A percentile compares a stretch with the other conserved stretches of the same genome.
Evolutionary conservation across 345 rosid species (phyloP).

Genomic region (Ceriops decandra): DNA sequence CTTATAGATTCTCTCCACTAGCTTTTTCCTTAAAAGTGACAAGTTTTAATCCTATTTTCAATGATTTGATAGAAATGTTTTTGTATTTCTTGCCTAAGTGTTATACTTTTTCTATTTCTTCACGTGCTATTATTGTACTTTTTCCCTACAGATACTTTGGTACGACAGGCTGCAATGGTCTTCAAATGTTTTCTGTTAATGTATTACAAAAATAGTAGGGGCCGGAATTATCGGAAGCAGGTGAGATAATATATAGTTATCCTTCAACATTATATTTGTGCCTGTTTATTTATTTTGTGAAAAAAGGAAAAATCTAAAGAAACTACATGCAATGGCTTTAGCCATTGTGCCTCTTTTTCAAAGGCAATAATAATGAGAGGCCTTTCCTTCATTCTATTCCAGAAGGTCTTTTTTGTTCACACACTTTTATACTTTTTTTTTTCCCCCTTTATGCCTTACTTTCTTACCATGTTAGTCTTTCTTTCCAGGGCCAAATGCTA

Average conservation of each 20-base stretch:
- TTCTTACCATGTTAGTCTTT: slow-evolving; percentile 9
- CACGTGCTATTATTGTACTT: slow-evolving; percentile 5
- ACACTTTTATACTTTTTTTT: neutral
- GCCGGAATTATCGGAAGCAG: slow-evolving; percentile 92
- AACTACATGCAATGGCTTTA: neutral
- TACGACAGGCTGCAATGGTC: slow-evolving; percentile 86
- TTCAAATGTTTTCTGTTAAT: slow-evolving; percentile 80
- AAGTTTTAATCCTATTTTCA: neutral
- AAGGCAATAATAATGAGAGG: neutral
- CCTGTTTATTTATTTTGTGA: neutral
- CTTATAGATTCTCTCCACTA: neutral
- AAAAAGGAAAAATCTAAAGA: neutral
- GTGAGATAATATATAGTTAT: slow-evolving; percentile 32
- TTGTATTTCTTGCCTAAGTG: neutral
- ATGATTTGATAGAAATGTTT: neutral
- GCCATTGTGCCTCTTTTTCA: neutral
- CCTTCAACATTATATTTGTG: neutral
- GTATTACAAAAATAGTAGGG: slow-evolving; percentile 92
- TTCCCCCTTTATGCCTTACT: neutral
- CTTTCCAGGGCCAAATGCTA: slow-evolving; percentile 68
- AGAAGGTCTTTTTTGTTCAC: neutral
- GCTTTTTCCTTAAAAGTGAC: neutral
- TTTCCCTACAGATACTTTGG: slow-evolving; percentile 74
- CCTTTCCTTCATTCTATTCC: neutral
- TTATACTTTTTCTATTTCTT: slow-evolving; percentile 10